These are phyloP conservation scores for Sporisorium graminicola DNA, from an alignment of 1,284 basidiomycete genomes.

Conservation along the genomic window DNA sequence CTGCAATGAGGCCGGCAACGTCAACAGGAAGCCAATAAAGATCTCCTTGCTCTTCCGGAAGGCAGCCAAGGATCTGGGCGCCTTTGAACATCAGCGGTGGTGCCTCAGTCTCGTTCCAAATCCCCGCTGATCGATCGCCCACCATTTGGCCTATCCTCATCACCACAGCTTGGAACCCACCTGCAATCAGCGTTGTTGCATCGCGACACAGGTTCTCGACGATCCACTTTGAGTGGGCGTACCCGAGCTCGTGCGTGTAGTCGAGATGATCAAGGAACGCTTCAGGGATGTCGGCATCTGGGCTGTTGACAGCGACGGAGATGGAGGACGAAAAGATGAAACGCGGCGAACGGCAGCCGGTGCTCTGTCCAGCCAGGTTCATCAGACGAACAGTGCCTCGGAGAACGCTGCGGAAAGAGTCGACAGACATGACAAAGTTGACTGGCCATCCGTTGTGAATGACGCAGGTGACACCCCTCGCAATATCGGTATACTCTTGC, in stretches of 20 bases:
- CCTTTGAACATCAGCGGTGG: slow-evolving; percentile 71
- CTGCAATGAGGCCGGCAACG: slow-evolving; percentile 73
- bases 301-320: slow-evolving; percentile 70
- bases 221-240: slow-evolving; percentile 76
- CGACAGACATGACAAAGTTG: slow-evolving; percentile 55
- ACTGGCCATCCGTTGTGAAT: slow-evolving; percentile 59
- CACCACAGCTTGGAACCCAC: slow-evolving; percentile 36
- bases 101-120: slow-evolving; percentile 77
- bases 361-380: slow-evolving; percentile 73
- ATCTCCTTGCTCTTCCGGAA: slow-evolving; percentile 73
- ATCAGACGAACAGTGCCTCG: slow-evolving; percentile 75
- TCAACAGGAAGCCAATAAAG: slow-evolving; percentile 76
- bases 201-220: slow-evolving; percentile 75
- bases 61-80: slow-evolving; percentile 72
- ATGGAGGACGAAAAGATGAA: slow-evolving; percentile 77
- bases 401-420: slow-evolving; percentile 62
- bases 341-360: slow-evolving; percentile 68
- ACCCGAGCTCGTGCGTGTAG: slow-evolving; percentile 73
- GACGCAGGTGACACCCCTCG: slow-evolving; percentile 29
- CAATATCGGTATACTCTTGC: slow-evolving; percentile 23
- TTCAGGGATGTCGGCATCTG: slow-evolving; percentile 70
- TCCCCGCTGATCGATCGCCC: slow-evolving; percentile 73
- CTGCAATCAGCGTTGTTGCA: slow-evolving; percentile 63
- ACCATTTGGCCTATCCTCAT: slow-evolving; percentile 73
- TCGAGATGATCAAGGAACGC: slow-evolving; percentile 70